A percentile compares a stretch with the other conserved stretches of the same genome.
Conservation (phyloP, 768 basidiomycete species). For the Clathrus columnatus region DNA sequence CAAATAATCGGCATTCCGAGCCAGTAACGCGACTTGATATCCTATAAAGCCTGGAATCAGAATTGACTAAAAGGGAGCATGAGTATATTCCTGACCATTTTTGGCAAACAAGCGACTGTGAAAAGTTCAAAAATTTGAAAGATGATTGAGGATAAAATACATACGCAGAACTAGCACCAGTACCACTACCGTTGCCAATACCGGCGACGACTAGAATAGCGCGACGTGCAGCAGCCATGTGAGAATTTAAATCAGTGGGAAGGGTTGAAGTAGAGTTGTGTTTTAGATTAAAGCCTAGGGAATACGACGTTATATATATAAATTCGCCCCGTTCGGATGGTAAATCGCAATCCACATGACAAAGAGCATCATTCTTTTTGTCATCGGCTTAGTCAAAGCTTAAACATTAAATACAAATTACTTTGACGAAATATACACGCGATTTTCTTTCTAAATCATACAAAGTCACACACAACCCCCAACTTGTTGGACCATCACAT, state of each 20-base stretch:
- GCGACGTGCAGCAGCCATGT: slow-evolving; percentile 18
- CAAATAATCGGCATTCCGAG: slow-evolving; percentile 46
- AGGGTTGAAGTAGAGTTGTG: not conserved
- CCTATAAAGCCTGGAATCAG: slow-evolving; percentile 23
- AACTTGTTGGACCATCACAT: slow-evolving; percentile 84
- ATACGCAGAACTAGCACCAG: slow-evolving; percentile 9
- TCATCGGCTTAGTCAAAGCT: not conserved
- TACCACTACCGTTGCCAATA: slow-evolving; percentile 32
- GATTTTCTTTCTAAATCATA: not conserved
- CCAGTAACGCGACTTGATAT: slow-evolving; percentile 59
- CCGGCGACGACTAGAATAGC: slow-evolving; percentile 54
- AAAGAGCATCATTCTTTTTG: too few relatives aligned
- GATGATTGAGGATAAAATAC: not conserved
- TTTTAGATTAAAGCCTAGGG: not conserved
- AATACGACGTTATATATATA: too few relatives aligned
- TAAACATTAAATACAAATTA: not conserved
- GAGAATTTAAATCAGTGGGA: not conserved
- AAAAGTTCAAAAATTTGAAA: slow-evolving; percentile 43
- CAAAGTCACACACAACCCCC: not conserved
- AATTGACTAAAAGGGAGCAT: not conserved
- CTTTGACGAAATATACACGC: not conserved
- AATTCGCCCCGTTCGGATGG: too few relatives aligned
- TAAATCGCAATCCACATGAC: too few relatives aligned
- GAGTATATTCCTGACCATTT: slow-evolving; percentile 8
- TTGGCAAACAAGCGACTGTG: slow-evolving; percentile 28